Conservation (phyloP, 164 flowering plant genomes). For the Macadamia integrifolia region DNA sequence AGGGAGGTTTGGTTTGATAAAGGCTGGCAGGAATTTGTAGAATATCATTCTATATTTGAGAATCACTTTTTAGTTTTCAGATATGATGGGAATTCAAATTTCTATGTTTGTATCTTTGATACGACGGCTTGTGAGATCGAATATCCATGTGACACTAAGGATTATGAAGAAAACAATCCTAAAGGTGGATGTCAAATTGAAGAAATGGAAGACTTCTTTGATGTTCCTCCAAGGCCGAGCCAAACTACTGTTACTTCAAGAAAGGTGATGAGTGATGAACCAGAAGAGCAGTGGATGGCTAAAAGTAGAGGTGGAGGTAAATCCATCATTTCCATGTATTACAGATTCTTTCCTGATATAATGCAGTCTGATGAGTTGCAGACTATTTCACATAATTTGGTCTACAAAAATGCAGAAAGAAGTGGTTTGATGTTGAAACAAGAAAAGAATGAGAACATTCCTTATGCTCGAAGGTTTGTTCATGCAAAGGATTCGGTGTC, state of each 20-base stretch:
- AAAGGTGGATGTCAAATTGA: neutral
- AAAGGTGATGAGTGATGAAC: neutral
- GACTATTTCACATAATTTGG: neutral
- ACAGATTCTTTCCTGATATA: neutral
- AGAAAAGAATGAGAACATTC: neutral
- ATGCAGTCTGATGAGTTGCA: neutral
- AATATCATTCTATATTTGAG: conserved; percentile 14
- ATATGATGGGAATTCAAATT: conserved; percentile 7
- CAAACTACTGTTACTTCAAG: neutral
- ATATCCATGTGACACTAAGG: neutral
- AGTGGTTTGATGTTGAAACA: neutral
- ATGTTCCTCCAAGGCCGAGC: neutral
- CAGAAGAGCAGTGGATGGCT: too few species aligned
- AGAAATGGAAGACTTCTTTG: neutral
- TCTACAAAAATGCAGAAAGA: neutral
- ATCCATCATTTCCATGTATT: neutral
- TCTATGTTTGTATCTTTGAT: conserved; percentile 10
- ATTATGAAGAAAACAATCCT: neutral
- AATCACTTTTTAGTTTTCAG: conserved; percentile 5
- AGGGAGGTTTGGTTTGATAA: conserved; percentile 16
- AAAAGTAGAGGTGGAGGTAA: too few species aligned
- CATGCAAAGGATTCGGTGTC: neutral
- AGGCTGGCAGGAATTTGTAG: conserved; percentile 21
- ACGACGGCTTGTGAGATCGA: conserved; percentile 3
- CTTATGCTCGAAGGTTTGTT: neutral